A percentile compares a stretch with the other conserved stretches of the same genome.
phyloP scores from a whole-genome alignment of 1,139 yeast genomes.

The Kurtzmaniella quercitrusa region DNA sequence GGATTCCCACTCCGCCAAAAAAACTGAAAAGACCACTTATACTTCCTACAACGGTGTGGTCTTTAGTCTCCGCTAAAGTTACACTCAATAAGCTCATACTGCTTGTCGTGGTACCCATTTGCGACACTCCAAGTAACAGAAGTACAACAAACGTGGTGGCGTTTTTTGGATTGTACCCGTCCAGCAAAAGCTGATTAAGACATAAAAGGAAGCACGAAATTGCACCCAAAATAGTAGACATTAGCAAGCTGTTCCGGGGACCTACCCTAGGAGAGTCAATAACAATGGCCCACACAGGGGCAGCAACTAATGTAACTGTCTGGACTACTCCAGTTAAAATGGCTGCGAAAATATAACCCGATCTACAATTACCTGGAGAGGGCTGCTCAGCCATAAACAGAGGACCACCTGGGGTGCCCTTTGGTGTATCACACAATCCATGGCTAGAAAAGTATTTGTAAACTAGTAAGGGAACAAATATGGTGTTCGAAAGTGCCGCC shows the following conservation, averaged over 20 bases:
- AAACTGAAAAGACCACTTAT: slow-evolving; percentile 66
- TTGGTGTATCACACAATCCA: slow-evolving; percentile 39
- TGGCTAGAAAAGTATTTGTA: slow-evolving; percentile 49
- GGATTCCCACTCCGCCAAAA: slow-evolving; percentile 67
- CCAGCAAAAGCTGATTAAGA: slow-evolving; percentile 7
- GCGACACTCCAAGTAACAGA: slow-evolving; percentile 35
- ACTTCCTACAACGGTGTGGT: slow-evolving; percentile 44
- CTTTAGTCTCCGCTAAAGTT: slow-evolving; percentile 18
- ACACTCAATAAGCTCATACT: slow-evolving; percentile 40
- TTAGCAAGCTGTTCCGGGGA: slow-evolving; percentile 18
- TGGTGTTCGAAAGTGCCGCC: slow-evolving; percentile 55
- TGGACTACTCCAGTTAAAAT: slow-evolving; percentile 66
- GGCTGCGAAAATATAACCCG: slow-evolving; percentile 63
- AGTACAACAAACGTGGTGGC: slow-evolving; percentile 27
- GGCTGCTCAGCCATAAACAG: slow-evolving; percentile 19
- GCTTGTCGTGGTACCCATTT: slow-evolving; percentile 57
- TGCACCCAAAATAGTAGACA: slow-evolving; percentile 40
- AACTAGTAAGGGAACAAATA: slow-evolving; percentile 62
- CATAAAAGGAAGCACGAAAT: slow-evolving; percentile 32
- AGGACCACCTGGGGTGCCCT: slow-evolving; percentile 11
- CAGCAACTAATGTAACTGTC: slow-evolving; percentile 49
- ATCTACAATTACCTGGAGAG: slow-evolving; percentile 46
- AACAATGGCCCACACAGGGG: slow-evolving; percentile 61
- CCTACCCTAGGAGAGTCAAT: slow-evolving; percentile 44
- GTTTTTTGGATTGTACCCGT: slow-evolving; percentile 32